phyloP scores from a whole-genome alignment of 2,329 filamentous ascomycete genomes.

The Lomentospora prolificans region DNA sequence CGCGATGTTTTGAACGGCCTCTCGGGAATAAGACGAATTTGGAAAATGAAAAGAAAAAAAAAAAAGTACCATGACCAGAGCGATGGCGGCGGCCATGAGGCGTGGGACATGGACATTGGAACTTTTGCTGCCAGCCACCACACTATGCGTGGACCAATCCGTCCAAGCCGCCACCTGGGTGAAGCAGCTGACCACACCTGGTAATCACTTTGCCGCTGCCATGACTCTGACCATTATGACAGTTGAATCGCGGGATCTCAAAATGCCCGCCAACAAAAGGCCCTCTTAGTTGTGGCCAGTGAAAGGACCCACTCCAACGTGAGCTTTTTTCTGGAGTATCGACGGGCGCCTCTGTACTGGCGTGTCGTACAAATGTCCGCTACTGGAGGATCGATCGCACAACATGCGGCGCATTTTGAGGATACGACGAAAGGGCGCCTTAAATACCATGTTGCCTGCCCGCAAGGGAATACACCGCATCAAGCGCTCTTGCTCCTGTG shows the following conservation, averaged over 20 bases:
- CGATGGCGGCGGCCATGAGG: too few species aligned
- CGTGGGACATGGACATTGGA: too few species aligned
- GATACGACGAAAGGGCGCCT: not conserved
- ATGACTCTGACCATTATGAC: not conserved
- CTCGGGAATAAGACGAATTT: not conserved
- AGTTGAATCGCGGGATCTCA: too few species aligned
- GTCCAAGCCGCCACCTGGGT: not conserved
- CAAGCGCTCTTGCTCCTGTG: not conserved
- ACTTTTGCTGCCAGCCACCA: not conserved
- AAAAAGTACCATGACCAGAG: not conserved
- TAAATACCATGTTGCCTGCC: not conserved
- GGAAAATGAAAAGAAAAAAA: not conserved
- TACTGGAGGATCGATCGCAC: not conserved
- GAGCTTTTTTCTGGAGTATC: too few species aligned
- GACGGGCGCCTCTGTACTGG: too few species aligned
- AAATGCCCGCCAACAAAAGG: constrained; percentile 1
- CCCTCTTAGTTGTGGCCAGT: too few species aligned
- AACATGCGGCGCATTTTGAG: not conserved
- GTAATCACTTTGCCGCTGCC: not conserved
- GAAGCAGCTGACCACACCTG: not conserved
- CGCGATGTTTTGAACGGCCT: too few species aligned
- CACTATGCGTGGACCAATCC: not conserved
- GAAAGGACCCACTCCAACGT: too few species aligned
- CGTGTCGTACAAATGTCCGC: too few species aligned
- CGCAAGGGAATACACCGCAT: not conserved